These are phyloP conservation scores for Thermoascus crustaceus DNA, from an alignment of 2,329 filamentous ascomycete species.

Conservation along the genomic window DNA sequence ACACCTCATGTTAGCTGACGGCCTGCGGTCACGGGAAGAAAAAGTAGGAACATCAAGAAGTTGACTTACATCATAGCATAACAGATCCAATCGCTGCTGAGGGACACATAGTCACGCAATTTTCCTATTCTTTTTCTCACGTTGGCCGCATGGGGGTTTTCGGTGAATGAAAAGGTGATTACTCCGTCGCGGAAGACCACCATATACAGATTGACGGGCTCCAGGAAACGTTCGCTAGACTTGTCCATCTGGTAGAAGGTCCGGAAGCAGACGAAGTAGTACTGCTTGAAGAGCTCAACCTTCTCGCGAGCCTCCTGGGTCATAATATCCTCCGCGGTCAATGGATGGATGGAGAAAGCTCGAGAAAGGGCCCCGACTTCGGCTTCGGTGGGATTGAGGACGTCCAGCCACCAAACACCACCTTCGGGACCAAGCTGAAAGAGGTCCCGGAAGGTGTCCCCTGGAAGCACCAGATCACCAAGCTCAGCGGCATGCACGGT, in stretches of 20 bases:
- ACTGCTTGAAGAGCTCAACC: conserved; percentile 93
- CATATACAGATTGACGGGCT: conserved; percentile 93
- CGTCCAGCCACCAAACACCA: conserved; percentile 98
- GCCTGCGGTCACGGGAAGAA: too few relatives aligned
- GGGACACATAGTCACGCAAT: conserved; percentile 86
- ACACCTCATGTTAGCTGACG: too few relatives aligned
- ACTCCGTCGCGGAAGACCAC: conserved; percentile 94
- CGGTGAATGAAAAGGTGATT: conserved; percentile 85
- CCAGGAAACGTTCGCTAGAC: conserved; percentile 71
- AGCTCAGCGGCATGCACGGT: conserved; percentile 87
- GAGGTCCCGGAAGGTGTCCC: conserved; percentile 79
- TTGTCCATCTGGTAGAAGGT: conserved; percentile 82
- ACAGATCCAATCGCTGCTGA: conserved; percentile 98
- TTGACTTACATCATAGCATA: conserved; percentile 81
- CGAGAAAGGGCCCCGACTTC: conserved; percentile 84
- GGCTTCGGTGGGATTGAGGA: conserved; percentile 80
- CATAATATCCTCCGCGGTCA: conserved; percentile 93
- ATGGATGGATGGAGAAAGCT: conserved; percentile 88
- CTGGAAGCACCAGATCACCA: conserved; percentile 78
- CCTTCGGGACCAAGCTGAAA: conserved; percentile 64
- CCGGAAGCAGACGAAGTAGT: conserved; percentile 97
- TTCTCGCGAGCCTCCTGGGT: conserved; percentile 96
- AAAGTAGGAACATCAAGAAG: too few relatives aligned
- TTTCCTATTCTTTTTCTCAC: conserved; percentile 87
- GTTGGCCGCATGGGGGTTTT: conserved; percentile 77